Base-by-base conservation (phyloP, 208 protist genomes). In the Porcisia hertigi region DNA sequence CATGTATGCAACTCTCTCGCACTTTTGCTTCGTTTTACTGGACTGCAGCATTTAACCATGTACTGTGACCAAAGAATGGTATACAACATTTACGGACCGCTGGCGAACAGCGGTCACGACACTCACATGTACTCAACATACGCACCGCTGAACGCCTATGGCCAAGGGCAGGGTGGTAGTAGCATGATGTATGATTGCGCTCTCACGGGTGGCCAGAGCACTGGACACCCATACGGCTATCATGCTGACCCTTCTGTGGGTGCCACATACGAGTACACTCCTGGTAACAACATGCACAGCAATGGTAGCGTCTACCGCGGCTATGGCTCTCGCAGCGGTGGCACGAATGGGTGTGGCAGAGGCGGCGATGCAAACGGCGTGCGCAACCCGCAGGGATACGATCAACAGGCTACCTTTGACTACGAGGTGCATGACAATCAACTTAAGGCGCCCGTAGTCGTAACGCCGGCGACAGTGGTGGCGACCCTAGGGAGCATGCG, bases 371-470 rank as follows among this genome's bases (percentile, higher is more conserved):
- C 16, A 11, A 52, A 43, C 11, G 60, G 73, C 43, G 43, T 20
- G 66, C 69, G 66, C 39, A 30, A 41, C 18, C 49, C 18, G 43
- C 59, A 65, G 36, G 58, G 66, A 57, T 76, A 67, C 49, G 60
- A 76, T 30, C 75, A 74, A 39, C 71, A 69, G n/a, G 16, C 20
- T 9, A n/a, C 59, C 6, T 25, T 52, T 16, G 77, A 77, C 72
- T 94, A 88, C 82, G 89, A 94, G 73, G 88, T 89, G 52, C 84
- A 92, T 79, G 91, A 94, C 72, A 91, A 81, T 62, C 81, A 91
- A 66, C 82, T 93, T 25, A 96, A 93, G 82, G 84, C 85, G 0
- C 88, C 89, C 59, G 87, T 93, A 53, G 47, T 80, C 30, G 86
- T 95, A 25, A 77, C 64, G 7, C 79, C 70, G n/a, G 63, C 53